These are phyloP conservation scores for Viola pubescens DNA, from an alignment of 441 rosid species.

Conservation along the genomic window DNA sequence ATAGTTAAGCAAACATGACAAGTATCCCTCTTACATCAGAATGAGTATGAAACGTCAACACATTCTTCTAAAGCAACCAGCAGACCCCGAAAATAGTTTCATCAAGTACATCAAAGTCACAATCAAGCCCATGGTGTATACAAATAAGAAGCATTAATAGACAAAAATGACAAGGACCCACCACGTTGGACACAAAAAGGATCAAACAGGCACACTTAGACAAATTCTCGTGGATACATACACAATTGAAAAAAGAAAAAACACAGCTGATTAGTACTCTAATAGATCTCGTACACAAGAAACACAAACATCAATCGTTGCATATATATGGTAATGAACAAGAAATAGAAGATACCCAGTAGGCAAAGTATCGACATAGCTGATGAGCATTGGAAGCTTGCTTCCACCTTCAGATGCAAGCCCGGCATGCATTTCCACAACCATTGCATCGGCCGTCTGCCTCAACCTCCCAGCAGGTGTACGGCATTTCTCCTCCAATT, in stretches of 20 bases:
- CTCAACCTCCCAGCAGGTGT: slow-evolving; percentile 58
- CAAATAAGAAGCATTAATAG: too few species aligned
- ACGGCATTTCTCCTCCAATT: slow-evolving; percentile 67
- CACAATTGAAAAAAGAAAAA: background rate
- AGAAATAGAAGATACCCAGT: slow-evolving; percentile 48
- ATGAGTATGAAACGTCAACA: too few species aligned
- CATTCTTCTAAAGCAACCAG: too few species aligned
- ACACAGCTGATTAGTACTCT: too few species aligned
- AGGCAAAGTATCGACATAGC: slow-evolving; percentile 92
- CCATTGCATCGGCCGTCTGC: slow-evolving; percentile 93
- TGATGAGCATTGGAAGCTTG: slow-evolving; percentile 92
- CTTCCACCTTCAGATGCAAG: slow-evolving; percentile 98
- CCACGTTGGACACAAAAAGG: background rate
- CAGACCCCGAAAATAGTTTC: too few species aligned
- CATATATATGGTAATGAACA: background rate
- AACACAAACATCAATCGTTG: background rate
- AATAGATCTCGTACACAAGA: background rate
- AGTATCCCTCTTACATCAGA: too few species aligned
- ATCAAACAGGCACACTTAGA: background rate
- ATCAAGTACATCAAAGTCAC: too few species aligned
- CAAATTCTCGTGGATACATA: background rate
- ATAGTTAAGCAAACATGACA: too few species aligned
- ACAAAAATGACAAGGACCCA: too few species aligned
- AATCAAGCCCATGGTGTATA: too few species aligned
- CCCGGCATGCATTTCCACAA: slow-evolving; percentile 96